These are phyloP conservation scores for Claviceps africana DNA, from an alignment of 2,329 filamentous ascomycete species.

Conservation along the genomic window DNA sequence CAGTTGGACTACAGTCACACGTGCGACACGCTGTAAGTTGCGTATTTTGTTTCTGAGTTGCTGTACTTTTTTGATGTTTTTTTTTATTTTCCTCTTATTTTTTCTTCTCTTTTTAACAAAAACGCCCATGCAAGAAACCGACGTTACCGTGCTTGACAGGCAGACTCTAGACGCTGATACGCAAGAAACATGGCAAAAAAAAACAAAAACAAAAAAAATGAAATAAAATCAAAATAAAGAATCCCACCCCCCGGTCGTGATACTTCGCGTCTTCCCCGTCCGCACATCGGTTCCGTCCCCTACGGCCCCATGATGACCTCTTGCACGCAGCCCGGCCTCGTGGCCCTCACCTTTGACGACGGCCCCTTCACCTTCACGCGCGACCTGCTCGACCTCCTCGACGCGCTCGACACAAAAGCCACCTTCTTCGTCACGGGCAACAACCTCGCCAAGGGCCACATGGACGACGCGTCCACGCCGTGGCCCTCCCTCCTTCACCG, in stretches of 20 bases:
- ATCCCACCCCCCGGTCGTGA: conserved; percentile 18
- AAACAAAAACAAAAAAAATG: neutral
- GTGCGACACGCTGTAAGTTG: conserved; percentile 29
- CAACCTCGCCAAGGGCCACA: conserved; percentile 25
- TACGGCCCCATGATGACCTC: conserved; percentile 21
- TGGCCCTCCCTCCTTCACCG: conserved; percentile 26
- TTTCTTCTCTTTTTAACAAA: neutral
- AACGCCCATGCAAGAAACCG: too few species aligned
- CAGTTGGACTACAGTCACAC: conserved; percentile 25
- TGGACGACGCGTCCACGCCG: conserved; percentile 21
- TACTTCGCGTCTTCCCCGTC: conserved; percentile 19
- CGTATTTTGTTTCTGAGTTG: too few species aligned
- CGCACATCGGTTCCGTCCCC: conserved; percentile 20
- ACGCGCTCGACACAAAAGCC: conserved; percentile 17
- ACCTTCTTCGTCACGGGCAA: conserved; percentile 31
- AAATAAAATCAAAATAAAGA: conserved; percentile 8
- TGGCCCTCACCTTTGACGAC: conserved; percentile 35
- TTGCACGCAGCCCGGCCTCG: conserved; percentile 20
- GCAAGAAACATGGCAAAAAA: too few species aligned
- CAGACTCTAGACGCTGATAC: neutral
- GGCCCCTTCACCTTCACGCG: conserved; percentile 29
- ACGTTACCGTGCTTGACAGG: too few species aligned
- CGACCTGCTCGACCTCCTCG: conserved; percentile 25
- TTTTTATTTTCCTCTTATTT: neutral
- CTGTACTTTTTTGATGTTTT: too few species aligned